These are phyloP conservation scores for Ustilago esculenta DNA, from an alignment of 1,284 basidiomycete genomes.

Conservation along the genomic window DNA sequence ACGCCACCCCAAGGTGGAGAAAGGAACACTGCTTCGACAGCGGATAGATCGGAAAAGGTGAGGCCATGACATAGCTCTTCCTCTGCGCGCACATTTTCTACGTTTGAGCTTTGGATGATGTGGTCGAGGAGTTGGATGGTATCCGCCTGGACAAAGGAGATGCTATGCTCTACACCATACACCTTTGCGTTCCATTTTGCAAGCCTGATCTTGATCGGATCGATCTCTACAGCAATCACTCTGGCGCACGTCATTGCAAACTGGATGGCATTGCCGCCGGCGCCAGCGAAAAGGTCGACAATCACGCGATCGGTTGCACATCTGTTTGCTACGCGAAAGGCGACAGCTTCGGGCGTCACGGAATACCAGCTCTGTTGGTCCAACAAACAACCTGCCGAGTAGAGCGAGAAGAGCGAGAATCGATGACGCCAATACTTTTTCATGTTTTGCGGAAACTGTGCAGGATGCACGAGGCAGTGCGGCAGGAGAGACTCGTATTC, in stretches of 20 bases:
- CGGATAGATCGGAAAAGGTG: slow-evolving; percentile 11
- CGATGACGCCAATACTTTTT: slow-evolving; percentile 54
- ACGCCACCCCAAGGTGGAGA: slow-evolving; percentile 64
- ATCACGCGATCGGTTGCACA: slow-evolving; percentile 72
- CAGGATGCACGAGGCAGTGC: slow-evolving; percentile 27
- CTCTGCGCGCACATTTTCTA: too few species aligned
- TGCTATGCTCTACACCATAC: slow-evolving; percentile 91
- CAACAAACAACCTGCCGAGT: slow-evolving; percentile 66
- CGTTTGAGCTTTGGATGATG: too few species aligned
- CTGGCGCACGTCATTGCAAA: slow-evolving; percentile 93
- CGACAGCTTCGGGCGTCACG: slow-evolving; percentile 91
- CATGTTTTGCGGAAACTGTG: slow-evolving; percentile 7
- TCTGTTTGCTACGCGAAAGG: slow-evolving; percentile 87
- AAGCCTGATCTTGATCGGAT: slow-evolving; percentile 81
- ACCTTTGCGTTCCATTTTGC: slow-evolving; percentile 88
- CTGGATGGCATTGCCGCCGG: slow-evolving; percentile 96
- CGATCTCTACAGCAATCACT: slow-evolving; percentile 91
- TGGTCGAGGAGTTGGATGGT: slow-evolving; percentile 77
- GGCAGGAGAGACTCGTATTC: slow-evolving; percentile 16
- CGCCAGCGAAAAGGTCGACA: slow-evolving; percentile 94
- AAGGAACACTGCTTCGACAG: slow-evolving; percentile 44
- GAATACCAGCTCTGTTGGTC: slow-evolving; percentile 96
- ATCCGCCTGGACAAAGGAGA: slow-evolving; percentile 91
- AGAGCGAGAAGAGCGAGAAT: slow-evolving; percentile 56
- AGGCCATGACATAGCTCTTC: slow-evolving; percentile 26